Percentiles rank a stretch among this genome's conserved stretches.
phyloP scores from a whole-genome alignment of 768 basidiomycete species.

The Russula olivacea region DNA sequence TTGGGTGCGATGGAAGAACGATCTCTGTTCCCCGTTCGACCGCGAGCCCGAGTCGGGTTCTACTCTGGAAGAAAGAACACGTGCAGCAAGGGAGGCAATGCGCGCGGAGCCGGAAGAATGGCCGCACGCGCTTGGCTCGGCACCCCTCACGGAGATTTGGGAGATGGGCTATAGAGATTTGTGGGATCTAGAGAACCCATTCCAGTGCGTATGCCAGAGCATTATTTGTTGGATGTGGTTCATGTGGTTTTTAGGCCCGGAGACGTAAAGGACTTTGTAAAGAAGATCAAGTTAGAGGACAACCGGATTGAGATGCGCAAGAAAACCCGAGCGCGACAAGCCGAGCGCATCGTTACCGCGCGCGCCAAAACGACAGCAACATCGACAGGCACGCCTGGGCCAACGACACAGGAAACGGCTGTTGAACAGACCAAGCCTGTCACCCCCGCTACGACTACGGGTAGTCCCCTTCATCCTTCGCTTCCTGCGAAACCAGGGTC shows the following conservation, averaged over 20 bases:
- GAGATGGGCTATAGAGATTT: constrained; percentile 69
- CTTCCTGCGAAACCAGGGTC: constrained; percentile 60
- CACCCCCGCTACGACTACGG: constrained; percentile 19
- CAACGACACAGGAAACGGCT: constrained; percentile 27
- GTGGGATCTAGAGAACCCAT: constrained; percentile 55
- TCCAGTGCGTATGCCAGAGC: constrained; percentile 44
- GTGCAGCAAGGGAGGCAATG: constrained; percentile 45
- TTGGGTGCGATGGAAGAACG: constrained; percentile 89
- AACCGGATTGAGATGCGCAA: constrained; percentile 49
- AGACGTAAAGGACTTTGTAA: constrained; percentile 68
- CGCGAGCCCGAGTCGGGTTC: constrained; percentile 54
- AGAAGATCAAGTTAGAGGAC: constrained; percentile 64
- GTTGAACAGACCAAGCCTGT: constrained; percentile 1
- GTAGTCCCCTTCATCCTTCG: constrained; percentile 24
- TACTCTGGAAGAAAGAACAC: constrained; percentile 60
- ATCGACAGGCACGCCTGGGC: constrained; percentile 14
- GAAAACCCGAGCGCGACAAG: constrained; percentile 36
- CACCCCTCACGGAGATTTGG: constrained; percentile 76
- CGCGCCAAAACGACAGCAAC: constrained; percentile 40
- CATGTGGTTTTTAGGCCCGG: constrained; percentile 45
- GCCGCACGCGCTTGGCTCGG: constrained; percentile 60
- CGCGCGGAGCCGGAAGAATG: constrained; percentile 54
- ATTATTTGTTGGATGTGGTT: neutral
- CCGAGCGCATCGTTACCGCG: constrained; percentile 36
- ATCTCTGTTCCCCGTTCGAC: constrained; percentile 73